Conservation (phyloP, 805 yeast genomes). For the Wickerhamomyces strasburgensis region DNA sequence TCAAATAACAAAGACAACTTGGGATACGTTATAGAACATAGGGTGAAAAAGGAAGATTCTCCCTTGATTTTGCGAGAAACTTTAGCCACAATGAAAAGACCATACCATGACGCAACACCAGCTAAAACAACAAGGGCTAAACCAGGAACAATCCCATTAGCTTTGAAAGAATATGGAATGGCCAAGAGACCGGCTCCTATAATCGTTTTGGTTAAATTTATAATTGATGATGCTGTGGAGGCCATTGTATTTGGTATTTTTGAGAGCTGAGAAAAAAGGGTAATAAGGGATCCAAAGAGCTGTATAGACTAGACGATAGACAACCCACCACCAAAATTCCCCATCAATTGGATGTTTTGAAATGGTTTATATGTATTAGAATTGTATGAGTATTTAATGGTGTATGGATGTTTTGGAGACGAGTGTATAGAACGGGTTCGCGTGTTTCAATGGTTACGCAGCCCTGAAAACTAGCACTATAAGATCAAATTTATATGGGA, state of each 20-base stretch:
- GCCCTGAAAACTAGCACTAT: too few relatives aligned
- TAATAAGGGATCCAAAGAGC: neutral
- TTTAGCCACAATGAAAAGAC: conserved; percentile 57
- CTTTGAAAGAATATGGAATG: conserved; percentile 65
- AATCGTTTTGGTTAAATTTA: conserved; percentile 70
- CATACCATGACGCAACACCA: conserved; percentile 62
- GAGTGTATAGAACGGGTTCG: too few relatives aligned
- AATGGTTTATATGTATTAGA: too few relatives aligned
- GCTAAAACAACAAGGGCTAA: conserved; percentile 50
- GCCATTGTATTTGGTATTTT: conserved; percentile 14
- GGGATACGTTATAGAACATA: conserved; percentile 71
- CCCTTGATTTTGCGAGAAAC: conserved; percentile 53
- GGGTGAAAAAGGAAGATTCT: conserved; percentile 61
- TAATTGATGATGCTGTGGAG: conserved; percentile 44
- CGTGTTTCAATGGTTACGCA: too few relatives aligned
- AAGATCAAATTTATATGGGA: too few relatives aligned
- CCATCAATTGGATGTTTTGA: too few relatives aligned
- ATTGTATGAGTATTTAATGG: too few relatives aligned
- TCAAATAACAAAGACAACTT: conserved; percentile 66
- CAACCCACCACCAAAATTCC: neutral
- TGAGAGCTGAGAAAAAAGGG: neutral
- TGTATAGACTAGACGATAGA: neutral
- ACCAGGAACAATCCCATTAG: conserved; percentile 64
- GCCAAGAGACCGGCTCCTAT: conserved; percentile 79
- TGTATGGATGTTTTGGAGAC: too few relatives aligned